phyloP scores from a whole-genome alignment of 352 stramenopile genomes.

The Globisporangium splendens region DNA sequence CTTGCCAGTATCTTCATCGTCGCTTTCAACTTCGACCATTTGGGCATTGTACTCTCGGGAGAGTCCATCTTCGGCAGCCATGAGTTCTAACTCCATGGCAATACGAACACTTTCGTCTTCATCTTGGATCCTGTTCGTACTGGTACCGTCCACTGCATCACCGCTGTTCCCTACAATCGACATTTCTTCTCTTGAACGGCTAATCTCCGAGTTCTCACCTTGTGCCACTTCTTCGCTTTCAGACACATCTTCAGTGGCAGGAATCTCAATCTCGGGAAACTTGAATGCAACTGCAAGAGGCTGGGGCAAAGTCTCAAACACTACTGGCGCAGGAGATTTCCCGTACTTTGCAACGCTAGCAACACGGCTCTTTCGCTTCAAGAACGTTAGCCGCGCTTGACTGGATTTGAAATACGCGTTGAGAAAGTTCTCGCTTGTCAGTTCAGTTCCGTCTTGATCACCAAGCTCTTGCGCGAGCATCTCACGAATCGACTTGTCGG shows the following conservation, averaged over 20 bases:
- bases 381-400: slow-evolving; percentile 33
- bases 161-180: background rate
- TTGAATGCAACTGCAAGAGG: slow-evolving; percentile 26
- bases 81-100: slow-evolving; percentile 23
- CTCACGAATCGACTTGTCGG: slow-evolving; percentile 28
- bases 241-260: slow-evolving; percentile 4
- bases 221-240: slow-evolving; percentile 15
- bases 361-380: slow-evolving; percentile 39
- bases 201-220: slow-evolving; percentile 12
- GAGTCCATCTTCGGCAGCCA: slow-evolving; percentile 32
- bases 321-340: slow-evolving; percentile 38
- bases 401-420: slow-evolving; percentile 47
- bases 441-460: background rate
- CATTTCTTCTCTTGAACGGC: slow-evolving; percentile 6
- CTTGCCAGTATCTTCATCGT: slow-evolving; percentile 47
- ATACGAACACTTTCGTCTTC: slow-evolving; percentile 12
- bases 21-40: slow-evolving; percentile 29
- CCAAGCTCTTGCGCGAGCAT: slow-evolving; percentile 28
- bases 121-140: background rate
- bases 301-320: slow-evolving; percentile 37
- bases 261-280: slow-evolving; percentile 19
- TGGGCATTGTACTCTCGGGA: slow-evolving; percentile 25
- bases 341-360: slow-evolving; percentile 35
- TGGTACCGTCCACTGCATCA: background rate
- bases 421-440: slow-evolving; percentile 28